Evolutionary conservation across 495 filamentous ascomycete genomes (phyloP).

Genomic region (Penicillium coffeae): DNA sequence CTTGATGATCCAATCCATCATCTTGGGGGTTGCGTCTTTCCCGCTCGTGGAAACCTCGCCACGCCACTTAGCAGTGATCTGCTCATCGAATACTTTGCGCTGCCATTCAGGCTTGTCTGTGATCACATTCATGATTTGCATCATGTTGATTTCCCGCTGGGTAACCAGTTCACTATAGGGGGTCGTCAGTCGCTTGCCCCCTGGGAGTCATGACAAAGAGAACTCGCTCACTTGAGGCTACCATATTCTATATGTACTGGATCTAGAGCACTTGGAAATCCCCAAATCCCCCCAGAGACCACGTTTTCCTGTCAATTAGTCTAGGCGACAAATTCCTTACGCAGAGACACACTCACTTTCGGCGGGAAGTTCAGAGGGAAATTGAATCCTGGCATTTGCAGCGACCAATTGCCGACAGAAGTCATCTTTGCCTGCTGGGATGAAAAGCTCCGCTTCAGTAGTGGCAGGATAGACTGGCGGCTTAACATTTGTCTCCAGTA

Average conservation of each 20-base stretch:
- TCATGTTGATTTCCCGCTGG: constrained; percentile 19
- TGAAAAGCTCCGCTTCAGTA: no score
- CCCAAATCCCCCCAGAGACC: background rate
- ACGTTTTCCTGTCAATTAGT: background rate
- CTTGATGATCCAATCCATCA: constrained; percentile 49
- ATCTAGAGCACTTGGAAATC: background rate
- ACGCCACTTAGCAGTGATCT: constrained; percentile 36
- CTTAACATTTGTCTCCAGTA: no score
- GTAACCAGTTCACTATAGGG: background rate
- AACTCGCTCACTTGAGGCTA: background rate
- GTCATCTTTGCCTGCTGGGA: no score
- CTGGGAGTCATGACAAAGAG: background rate
- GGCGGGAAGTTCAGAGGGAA: background rate
- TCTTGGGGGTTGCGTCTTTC: constrained; percentile 34
- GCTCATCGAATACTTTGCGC: constrained; percentile 48
- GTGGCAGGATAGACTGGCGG: no score
- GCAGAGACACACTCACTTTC: background rate
- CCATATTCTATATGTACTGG: no score
- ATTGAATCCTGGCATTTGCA: background rate
- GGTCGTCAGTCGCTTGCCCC: background rate
- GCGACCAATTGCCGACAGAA: no score
- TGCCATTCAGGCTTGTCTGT: constrained; percentile 49
- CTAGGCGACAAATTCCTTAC: background rate
- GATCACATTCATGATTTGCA: constrained; percentile 35
- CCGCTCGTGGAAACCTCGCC: constrained; percentile 24